Evolutionary conservation across 2,329 filamentous ascomycete genomes (phyloP), one percentile per base, ranked within the genome.

Genomic region (Epichloe bromicola): DNA sequence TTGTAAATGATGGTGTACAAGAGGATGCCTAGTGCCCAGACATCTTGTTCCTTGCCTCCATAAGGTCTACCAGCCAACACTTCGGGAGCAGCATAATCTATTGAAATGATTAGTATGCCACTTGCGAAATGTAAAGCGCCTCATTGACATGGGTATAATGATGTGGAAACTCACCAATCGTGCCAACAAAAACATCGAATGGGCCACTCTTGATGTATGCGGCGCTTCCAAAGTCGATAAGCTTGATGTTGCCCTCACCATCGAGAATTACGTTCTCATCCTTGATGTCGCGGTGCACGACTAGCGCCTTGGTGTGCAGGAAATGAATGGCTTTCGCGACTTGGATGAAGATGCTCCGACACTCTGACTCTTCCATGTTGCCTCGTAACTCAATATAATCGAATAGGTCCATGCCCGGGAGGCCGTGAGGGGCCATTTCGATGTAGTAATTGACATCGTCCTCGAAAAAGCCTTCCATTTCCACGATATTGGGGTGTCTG

Each of bases 1-100:
- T 97, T 98, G 77, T 98, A 98, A 62, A 97, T 86, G 63, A 98
- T 96, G 30, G 93, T 98, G 73, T 98, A 98, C 14, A 98, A 80
- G 26, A 98, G 78, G 61, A 98, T 97, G 23, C 93, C 93, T 15
- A 98, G 77, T 1, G 93, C 93, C 93, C 93, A 98, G 33, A 98
- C 89, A 63, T 98, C 93, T 72, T 98, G 93, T 66, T 95, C 91
- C 68, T 94, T 95, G 62, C 93, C 93, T 58, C 86, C 81, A 69
- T 98, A 98, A 15, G 90, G 85, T 59, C 84, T 85, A 46, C 93
- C 93, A 52, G 89, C 89, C 46, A 98, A 78, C 50, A 98, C 93
- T 72, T 98, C 93, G n/a, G 93, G 93, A 6, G 93, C 93, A 44
- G 93, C 93, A 69, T 98, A 98, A 73, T 98, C 93, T 96, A 53